phyloP scores from a whole-genome alignment of 78 protist genomes.

The Chrysochromulina parva region DNA sequence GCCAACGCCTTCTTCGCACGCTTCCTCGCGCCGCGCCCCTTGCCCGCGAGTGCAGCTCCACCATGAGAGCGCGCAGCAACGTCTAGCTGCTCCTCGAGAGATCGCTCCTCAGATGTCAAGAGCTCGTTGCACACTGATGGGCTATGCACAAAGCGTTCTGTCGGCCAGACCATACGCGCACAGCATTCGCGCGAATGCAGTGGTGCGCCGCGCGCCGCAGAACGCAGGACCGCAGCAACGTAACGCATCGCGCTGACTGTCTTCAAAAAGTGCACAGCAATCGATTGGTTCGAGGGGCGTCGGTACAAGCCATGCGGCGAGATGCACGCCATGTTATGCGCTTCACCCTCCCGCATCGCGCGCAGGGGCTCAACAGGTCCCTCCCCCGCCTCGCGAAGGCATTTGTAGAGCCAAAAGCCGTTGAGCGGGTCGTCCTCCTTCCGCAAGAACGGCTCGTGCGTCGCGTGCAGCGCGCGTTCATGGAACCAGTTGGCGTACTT shows the following conservation, averaged over 20 bases:
- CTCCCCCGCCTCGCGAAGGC: not conserved
- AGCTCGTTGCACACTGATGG: no score
- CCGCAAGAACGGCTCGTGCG: not conserved
- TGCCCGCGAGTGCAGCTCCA: no score
- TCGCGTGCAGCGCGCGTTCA: not conserved
- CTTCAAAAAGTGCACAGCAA: not conserved
- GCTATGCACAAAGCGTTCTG: no score
- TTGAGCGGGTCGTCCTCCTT: not conserved
- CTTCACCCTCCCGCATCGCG: not conserved
- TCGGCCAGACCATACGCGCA: not conserved
- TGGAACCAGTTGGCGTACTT: not conserved
- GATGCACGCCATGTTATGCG: slow-evolving; percentile 15
- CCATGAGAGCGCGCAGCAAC: no score
- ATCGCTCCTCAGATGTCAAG: no score
- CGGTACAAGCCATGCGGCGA: not conserved
- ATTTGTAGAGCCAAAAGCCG: not conserved
- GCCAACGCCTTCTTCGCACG: no score
- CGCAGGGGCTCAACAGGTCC: not conserved
- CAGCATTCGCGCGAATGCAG: not conserved
- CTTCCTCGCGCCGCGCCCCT: no score
- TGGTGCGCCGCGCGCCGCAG: not conserved
- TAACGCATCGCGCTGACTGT: not conserved
- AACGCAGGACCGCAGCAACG: not conserved
- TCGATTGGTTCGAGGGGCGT: not conserved
- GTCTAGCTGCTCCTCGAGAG: no score